Evolutionary conservation across 139 green algal species (phyloP).

Genomic region (Volvox reticuliferus): DNA sequence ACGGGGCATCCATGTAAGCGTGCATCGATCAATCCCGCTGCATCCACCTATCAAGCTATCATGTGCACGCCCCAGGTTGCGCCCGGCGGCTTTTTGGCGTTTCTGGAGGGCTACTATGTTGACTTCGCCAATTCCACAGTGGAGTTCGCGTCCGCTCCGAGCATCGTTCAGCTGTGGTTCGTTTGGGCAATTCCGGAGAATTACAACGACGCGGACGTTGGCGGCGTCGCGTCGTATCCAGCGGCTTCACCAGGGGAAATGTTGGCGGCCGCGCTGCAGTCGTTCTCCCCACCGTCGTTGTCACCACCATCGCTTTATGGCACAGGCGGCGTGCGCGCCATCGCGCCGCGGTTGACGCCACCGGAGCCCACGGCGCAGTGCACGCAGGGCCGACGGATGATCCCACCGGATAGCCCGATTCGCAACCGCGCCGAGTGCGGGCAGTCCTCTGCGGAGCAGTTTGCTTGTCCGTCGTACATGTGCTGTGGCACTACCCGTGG

Average conservation of each 20-base stretch:
- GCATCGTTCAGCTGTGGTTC: conserved; percentile 17
- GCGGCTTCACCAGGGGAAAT: no score
- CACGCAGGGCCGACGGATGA: background rate
- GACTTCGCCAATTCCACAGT: background rate
- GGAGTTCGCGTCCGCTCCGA: background rate
- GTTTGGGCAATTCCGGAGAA: conserved; percentile 20
- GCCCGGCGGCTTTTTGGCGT: conserved; percentile 17
- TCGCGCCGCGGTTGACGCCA: conserved; percentile 1
- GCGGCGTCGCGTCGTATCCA: background rate
- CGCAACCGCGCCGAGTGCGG: conserved; percentile 23
- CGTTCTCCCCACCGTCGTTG: background rate
- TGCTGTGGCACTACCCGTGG: conserved; percentile 36
- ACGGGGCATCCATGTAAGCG: no score
- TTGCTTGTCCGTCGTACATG: conserved; percentile 35
- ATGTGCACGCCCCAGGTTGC: background rate
- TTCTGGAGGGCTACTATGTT: conserved; percentile 14
- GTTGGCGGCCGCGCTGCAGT: background rate
- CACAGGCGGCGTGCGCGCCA: background rate
- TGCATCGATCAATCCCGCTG: no score
- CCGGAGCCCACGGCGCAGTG: background rate
- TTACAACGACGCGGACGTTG: no score
- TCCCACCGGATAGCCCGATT: background rate
- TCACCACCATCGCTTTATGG: background rate
- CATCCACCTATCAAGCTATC: no score
- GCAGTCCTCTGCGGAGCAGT: background rate